These are phyloP conservation scores for Beauveria rudraprayagi DNA, from an alignment of 2,329 filamentous ascomycete genomes.

Conservation along the genomic window DNA sequence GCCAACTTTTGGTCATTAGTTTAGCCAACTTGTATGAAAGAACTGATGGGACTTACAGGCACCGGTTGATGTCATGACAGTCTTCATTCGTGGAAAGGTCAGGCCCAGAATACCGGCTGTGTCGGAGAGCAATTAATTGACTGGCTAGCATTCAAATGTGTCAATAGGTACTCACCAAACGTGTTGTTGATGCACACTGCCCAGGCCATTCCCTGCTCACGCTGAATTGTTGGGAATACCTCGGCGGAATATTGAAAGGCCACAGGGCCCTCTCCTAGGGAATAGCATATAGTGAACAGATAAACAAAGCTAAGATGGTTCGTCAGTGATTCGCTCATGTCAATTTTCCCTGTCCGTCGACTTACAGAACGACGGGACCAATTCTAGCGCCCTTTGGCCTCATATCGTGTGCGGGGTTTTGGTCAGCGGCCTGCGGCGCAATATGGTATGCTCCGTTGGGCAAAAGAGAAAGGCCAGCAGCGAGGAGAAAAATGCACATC, in stretches of 20 bases:
- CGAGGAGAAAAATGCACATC: slow-evolving; percentile 21
- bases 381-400: slow-evolving; percentile 14
- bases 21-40: accelerated
- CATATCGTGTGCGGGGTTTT: slow-evolving; percentile 12
- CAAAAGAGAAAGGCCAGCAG: slow-evolving; percentile 19
- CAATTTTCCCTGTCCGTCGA: background rate
- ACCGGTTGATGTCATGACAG: slow-evolving; percentile 24
- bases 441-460: slow-evolving; percentile 13
- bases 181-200: slow-evolving; percentile 37
- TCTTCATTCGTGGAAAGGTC: slow-evolving; percentile 40
- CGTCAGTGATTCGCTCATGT: background rate
- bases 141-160: background rate
- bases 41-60: slow-evolving; percentile 18
- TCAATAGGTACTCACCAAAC: slow-evolving; percentile 15
- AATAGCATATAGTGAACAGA: slow-evolving; percentile 21
- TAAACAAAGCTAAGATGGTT: slow-evolving; percentile 19
- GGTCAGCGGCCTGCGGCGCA: slow-evolving; percentile 10
- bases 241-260: slow-evolving; percentile 59
- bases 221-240: slow-evolving; percentile 57
- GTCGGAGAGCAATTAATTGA: background rate
- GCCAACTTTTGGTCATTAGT: slow-evolving; percentile 17
- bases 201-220: slow-evolving; percentile 60
- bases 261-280: slow-evolving; percentile 50
- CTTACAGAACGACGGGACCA: slow-evolving; percentile 16
- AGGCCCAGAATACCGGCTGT: slow-evolving; percentile 43